Conservation (phyloP, 2,329 filamentous ascomycete species). For the Talaromyces sp. region DNA sequence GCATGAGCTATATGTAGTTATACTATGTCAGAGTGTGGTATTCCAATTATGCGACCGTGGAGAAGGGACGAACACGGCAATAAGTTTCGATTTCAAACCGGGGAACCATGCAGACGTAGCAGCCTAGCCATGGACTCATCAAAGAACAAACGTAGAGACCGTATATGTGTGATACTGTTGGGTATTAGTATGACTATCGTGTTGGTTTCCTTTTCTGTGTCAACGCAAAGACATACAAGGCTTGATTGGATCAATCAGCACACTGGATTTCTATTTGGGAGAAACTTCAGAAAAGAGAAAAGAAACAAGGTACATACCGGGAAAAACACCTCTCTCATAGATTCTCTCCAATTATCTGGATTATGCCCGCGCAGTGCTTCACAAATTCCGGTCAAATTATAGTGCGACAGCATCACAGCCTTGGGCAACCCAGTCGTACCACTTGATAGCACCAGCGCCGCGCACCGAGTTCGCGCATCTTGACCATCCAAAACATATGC, state of each 20-base stretch:
- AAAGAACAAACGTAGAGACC: constrained; percentile 17
- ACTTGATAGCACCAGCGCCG: constrained; percentile 16
- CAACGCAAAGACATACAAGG: background rate
- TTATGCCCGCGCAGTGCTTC: constrained; percentile 14
- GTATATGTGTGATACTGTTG: constrained; percentile 17
- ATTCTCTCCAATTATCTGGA: constrained; percentile 14
- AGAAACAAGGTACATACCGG: constrained; percentile 4
- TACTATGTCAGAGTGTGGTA: background rate
- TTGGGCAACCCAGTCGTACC: constrained; percentile 16
- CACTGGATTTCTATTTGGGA: too few species aligned
- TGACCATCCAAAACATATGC: constrained; percentile 1
- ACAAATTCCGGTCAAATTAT: constrained; percentile 12
- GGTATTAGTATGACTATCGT: background rate
- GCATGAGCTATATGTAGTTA: constrained; percentile 5
- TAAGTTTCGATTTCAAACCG: constrained; percentile 14
- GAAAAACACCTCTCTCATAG: constrained; percentile 17
- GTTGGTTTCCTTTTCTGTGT: too few species aligned
- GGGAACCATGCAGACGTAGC: constrained; percentile 20
- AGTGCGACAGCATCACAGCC: constrained; percentile 19
- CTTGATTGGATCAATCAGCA: background rate
- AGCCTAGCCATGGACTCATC: constrained; percentile 17
- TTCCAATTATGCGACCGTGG: background rate
- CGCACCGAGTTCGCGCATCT: constrained; percentile 10
- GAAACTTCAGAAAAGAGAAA: too few species aligned
- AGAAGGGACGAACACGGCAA: constrained; percentile 3